These are phyloP conservation scores for Digitaria exilis DNA, from an alignment of 202 grass and related monocot species.

Conservation along the genomic window DNA sequence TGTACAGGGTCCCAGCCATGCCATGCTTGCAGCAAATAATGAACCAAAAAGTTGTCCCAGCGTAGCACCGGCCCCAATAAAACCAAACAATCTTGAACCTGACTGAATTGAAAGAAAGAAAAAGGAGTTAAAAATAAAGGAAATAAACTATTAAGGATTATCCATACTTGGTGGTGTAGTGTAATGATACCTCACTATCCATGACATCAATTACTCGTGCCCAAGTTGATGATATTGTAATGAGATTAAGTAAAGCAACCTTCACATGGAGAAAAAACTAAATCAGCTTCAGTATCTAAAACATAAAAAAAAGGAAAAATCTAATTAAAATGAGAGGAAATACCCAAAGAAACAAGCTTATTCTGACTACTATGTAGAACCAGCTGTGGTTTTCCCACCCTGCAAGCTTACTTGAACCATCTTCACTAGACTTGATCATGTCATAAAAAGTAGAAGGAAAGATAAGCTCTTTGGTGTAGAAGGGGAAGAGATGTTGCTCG, in stretches of 20 bases:
- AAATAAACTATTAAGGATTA: neutral
- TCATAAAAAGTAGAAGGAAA: conserved; percentile 11
- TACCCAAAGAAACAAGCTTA: conserved; percentile 92
- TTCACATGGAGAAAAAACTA: conserved; percentile 45
- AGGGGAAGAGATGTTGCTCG: neutral
- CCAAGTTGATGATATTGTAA: conserved; percentile 97
- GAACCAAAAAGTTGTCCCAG: conserved; percentile 91
- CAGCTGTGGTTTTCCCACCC: conserved; percentile 72
- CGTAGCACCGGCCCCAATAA: conserved; percentile 94
- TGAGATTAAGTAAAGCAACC: conserved; percentile 97
- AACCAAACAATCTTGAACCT: conserved; percentile 97
- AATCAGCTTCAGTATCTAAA: neutral
- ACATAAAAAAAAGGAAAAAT: conserved; percentile 1
- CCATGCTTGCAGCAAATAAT: conserved; percentile 88
- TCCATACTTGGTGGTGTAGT: neutral
- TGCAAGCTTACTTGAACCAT: conserved; percentile 46
- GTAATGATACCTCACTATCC: conserved; percentile 83
- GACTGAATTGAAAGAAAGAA: conserved; percentile 76
- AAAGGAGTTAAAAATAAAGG: conserved; percentile 39
- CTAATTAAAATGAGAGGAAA: neutral
- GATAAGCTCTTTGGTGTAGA: neutral
- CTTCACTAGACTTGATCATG: conserved; percentile 50
- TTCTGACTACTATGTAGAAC: conserved; percentile 82
- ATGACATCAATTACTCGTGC: conserved; percentile 95
- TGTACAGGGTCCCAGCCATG: conserved; percentile 92